Evolutionary conservation across 2,329 filamentous ascomycete genomes (phyloP), one percentile per base, ranked within the genome.

Genomic region (Orbilia brochopaga): DNA sequence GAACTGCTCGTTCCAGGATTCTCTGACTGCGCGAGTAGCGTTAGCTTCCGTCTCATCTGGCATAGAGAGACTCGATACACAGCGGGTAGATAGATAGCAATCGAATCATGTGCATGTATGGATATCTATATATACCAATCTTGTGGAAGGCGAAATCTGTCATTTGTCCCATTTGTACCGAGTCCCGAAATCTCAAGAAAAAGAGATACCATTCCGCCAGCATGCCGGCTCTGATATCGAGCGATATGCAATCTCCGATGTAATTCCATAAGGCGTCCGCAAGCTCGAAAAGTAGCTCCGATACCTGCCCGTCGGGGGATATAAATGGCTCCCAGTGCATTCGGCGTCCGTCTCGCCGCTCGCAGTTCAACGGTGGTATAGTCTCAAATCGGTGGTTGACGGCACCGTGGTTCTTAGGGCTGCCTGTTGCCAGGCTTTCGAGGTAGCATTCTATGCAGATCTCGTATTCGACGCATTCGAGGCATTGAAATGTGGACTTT

Each of bases 301-400:
- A 67, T n/a, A 67, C 40, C 27, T 46, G 19, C 11, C 63, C 63
- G 2, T 42, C 46, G 5, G 46, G 23, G 6, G 27, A 27, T 17
- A 67, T 48, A 23, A 67, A 59, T 48, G 51, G 35, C 23, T 67
- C 55, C 63, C 63, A 67, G 48, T 67, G 63, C 6, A 56, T 1
- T 11, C 42, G 44, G 11, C 15, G 50, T 44, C 63, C 24, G 1
- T 23, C 51, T 5, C 51, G 37, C 51, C 23, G 17, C 11, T 42
- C 13, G n/a, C 27, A 10, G 46, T 55, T 67, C 40, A 30, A 17
- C 10, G 63, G 63, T 40, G 63, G 63, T 24, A 60, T 54, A 1
- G 7, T 37, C n/a, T 55, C 63, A 15, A 67, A 67, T 21, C 40
- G 52, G 19, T 67, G 63, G 15, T 58, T 32, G 11, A 17, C 37